A percentile compares a stretch with the other conserved stretches of the same genome.
phyloP scores from a whole-genome alignment of 148 eudicot genomes.

The Rhododendron williamsianum region DNA sequence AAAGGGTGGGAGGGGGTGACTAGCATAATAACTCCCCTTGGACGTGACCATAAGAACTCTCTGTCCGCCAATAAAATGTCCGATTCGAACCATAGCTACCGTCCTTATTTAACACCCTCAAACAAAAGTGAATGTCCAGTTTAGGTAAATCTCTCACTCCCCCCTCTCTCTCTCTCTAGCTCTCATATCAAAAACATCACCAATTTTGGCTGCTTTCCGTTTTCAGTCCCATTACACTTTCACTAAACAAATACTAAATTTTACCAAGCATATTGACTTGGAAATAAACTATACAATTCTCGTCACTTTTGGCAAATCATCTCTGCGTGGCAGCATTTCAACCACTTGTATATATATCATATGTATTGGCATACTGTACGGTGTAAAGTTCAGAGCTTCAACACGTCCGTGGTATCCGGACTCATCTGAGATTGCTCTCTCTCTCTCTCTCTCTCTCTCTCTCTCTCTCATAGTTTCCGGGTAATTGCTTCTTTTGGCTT shows the following conservation, averaged over 20 bases:
- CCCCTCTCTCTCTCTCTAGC: neutral
- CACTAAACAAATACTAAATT: neutral
- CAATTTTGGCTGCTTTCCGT: neutral
- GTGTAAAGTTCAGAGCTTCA: neutral
- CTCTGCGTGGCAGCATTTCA: neutral
- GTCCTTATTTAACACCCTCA: neutral
- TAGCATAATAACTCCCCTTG: no score
- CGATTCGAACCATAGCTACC: no score
- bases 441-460: neutral
- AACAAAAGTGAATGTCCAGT: neutral
- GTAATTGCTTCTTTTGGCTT: constrained; percentile 1
- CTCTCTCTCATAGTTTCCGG: neutral
- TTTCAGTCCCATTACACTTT: neutral
- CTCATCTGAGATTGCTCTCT: neutral
- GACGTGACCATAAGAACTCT: no score
- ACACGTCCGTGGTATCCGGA: neutral
- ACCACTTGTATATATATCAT: neutral
- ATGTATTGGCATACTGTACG: neutral
- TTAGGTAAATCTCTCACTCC: neutral
- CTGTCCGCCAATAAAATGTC: no score
- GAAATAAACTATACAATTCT: neutral
- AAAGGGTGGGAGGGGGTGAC: no score
- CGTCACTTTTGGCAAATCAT: neutral
- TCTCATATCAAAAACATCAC: neutral
- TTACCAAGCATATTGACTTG: neutral